Base-by-base conservation (phyloP, 345 rosid genomes). In the Brassica carinata region DNA sequence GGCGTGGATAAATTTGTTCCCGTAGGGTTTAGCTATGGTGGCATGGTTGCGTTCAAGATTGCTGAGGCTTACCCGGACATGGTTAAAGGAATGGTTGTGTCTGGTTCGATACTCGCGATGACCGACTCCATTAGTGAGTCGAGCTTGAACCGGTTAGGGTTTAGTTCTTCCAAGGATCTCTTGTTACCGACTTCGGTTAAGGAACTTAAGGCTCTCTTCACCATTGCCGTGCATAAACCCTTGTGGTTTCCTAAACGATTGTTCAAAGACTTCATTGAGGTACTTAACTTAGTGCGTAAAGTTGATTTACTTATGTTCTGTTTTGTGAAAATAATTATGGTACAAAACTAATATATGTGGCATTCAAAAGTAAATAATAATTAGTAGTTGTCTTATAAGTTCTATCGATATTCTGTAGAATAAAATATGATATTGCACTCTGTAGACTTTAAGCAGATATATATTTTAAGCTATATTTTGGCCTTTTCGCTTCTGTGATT, bases 21-120 rank as follows among this genome's bases (percentile, higher is more conserved):
- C 27, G 89, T 93, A 36, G 98, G 98, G 55, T 93, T 95, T 64
- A 95, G 99, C 82, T 95, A 95, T 9, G 99, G 99, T 3, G 99
- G 98, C 64, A 93, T 95, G 94, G 97, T 95, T 57, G 89, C 91
- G n/a, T 95, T 93, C 55, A 95, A 88, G 89, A 85, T 95, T 81
- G 93, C 88, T 0, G 96, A 93, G 82, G 15, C 90, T 82, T 90
- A 87, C 72, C 97, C 97, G 1, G 88, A 87, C 5, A 33, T 93
- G 78, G 93, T 91, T 65, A 74, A 72, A 61, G 91, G 88, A 64
- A 77, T 95, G 88, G 98, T 95, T 64, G 85, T 95, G 53, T 90
- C 99, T 1, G 97, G 99, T 15, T 95, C 99, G 36, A 86, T 89
- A 45, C 75, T 89, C 29, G 89, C 97, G 48, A 91, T 93, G 98